Evolutionary conservation across 2,329 filamentous ascomycete species (phyloP), one percentile per base, ranked within the genome.

Genomic region (Corinectria fuckeliana): DNA sequence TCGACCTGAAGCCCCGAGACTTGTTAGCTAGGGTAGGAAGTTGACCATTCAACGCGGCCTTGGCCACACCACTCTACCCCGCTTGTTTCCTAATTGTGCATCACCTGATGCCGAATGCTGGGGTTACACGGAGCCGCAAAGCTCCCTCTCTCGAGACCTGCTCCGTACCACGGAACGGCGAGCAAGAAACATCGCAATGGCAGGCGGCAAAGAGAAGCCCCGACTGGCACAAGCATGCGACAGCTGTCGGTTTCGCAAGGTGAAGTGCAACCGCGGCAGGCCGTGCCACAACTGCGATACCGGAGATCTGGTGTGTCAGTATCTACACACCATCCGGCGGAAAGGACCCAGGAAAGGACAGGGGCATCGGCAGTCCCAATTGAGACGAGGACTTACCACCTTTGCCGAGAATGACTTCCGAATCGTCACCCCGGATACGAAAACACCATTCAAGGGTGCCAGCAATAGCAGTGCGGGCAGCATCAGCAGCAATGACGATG

Each of bases 231-330:
- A 72, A 45, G 70, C 71, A 6, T 73, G 71, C 58, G 71, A 73
- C 44, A 73, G 68, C 55, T 73, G 71, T 38, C 71, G 71, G 38
- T 73, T 68, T 44, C 68, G 73, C 52, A 75, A 75, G 54, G 71
- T 74, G 50, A 36, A 73, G 53, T 75, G 73, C 50, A 72, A 75
- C 55, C 71, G 73, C 11, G 69, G 65, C 2, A 42, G 66, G 23
- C 73, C 72, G 7, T 74, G 72, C 50, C 68, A 61, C 54, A 72
- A 69, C 45, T 74, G 72, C 63, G 56, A 65, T 50, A 50, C 62
- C 25, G 65, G 65, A 3, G 60, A 66, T n/a, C 62, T 74, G 47
- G 66, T 56, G 23, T 74, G 72, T 38, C 67, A 69, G 25, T 74
- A 74, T 52, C 63, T 67, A n/a, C 71, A 74, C 56, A 69, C 61